phyloP scores from a whole-genome alignment of 208 protist genomes.

The Trichomonas tenax region DNA sequence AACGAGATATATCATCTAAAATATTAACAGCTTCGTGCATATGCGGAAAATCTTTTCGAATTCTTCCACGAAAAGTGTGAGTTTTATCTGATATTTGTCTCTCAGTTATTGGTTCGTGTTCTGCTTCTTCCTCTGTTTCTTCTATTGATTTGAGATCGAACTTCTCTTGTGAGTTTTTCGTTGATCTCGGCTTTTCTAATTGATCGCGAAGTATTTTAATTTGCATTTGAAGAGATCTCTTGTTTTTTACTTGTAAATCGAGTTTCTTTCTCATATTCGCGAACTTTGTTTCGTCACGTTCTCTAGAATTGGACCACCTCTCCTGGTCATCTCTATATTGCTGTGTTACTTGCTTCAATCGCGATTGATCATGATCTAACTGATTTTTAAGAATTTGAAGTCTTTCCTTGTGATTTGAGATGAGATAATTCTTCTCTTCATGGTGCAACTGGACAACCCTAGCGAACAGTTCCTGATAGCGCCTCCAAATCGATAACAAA shows the following conservation, averaged over 20 bases:
- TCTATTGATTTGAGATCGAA: neutral
- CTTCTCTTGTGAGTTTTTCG: neutral
- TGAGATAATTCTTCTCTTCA: neutral
- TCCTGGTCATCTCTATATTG: constrained; percentile 16
- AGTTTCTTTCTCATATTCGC: constrained; percentile 3
- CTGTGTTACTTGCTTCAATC: neutral
- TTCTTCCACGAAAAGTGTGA: no score
- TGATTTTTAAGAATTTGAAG: neutral
- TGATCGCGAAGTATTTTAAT: neutral
- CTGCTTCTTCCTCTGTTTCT: neutral
- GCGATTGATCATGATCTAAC: neutral
- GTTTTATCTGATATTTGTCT: neutral
- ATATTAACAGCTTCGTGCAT: neutral
- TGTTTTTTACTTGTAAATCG: neutral
- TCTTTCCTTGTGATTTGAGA: neutral
- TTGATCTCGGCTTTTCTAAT: neutral
- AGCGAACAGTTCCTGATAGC: neutral
- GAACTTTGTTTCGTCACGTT: constrained; percentile 11
- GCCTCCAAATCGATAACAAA: neutral
- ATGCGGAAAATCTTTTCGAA: neutral
- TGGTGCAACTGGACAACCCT: neutral
- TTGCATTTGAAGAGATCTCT: neutral
- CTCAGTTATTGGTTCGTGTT: neutral
- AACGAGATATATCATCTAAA: neutral
- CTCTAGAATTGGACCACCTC: neutral